Evolutionary conservation across 2,329 filamentous ascomycete species (phyloP).

Genomic region (Chrysoporthe austroafricana): DNA sequence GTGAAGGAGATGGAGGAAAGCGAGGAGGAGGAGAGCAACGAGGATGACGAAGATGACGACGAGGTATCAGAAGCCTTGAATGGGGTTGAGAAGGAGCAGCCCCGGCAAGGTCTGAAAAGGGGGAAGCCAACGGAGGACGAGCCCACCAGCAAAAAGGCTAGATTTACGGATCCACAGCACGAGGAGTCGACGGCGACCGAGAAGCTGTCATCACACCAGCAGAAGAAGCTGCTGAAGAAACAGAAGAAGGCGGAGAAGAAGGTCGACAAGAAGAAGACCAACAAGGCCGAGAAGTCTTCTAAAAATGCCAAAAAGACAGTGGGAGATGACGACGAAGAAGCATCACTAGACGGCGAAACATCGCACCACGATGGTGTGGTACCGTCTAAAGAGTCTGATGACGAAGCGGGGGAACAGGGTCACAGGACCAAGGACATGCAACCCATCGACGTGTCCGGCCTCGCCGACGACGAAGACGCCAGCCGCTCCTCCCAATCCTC

Average conservation of each 20-base stretch:
- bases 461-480: slow-evolving; percentile 52
- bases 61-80: slow-evolving; percentile 49
- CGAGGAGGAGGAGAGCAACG: slow-evolving; percentile 46
- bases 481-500: slow-evolving; percentile 48
- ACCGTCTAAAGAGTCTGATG: slow-evolving; percentile 35
- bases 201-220: slow-evolving; percentile 25
- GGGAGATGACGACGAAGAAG: slow-evolving; percentile 38
- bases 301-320: slow-evolving; percentile 3
- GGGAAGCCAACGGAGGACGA: slow-evolving; percentile 42
- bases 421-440: slow-evolving; percentile 41
- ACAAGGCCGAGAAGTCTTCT: slow-evolving; percentile 27
- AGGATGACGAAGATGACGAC: slow-evolving; percentile 48
- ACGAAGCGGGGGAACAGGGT: slow-evolving; percentile 35
- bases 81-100: slow-evolving; percentile 63
- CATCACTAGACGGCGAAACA: slow-evolving; percentile 48
- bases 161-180: slow-evolving; percentile 35
- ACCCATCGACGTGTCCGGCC: slow-evolving; percentile 50
- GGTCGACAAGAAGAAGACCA: slow-evolving; percentile 33
- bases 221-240: slow-evolving; percentile 28
- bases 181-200: slow-evolving; percentile 33
- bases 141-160: slow-evolving; percentile 61
- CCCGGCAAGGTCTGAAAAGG: slow-evolving; percentile 66
- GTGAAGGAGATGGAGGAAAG: slow-evolving; percentile 64
- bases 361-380: slow-evolving; percentile 23
- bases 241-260: slow-evolving; percentile 35